A percentile compares a stretch with the other conserved stretches of the same genome.
Evolutionary conservation across 2,329 filamentous ascomycete genomes (phyloP).

Genomic region (Colletotrichum sp.): DNA sequence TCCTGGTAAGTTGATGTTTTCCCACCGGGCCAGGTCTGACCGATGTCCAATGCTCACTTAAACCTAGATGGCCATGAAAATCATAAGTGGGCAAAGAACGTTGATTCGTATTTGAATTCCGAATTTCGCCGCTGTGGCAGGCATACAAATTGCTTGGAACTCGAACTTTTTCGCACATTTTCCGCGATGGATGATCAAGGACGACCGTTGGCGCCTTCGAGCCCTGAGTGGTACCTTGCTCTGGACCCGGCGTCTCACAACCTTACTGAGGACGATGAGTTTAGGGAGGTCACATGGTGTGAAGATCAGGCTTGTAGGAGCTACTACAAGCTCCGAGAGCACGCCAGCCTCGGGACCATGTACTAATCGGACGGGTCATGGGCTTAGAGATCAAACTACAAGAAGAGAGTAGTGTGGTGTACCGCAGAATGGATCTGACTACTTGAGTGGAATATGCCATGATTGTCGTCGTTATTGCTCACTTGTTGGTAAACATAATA

Average conservation of each 20-base stretch:
- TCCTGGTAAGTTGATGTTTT: neutral
- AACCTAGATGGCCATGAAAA: fast-evolving
- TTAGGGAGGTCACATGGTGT: neutral
- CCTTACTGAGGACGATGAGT: neutral
- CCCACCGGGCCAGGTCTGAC: neutral
- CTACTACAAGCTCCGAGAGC: neutral
- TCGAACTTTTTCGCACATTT: fast-evolving
- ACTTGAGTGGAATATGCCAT: neutral
- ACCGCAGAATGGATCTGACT: neutral
- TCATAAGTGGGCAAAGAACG: neutral
- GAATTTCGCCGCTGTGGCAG: neutral
- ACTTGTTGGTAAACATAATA: neutral
- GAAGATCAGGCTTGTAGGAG: neutral
- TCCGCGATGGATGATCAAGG: fast-evolving
- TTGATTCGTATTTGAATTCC: neutral
- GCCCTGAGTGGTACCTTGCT: neutral
- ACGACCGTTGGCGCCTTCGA: neutral
- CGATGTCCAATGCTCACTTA: neutral
- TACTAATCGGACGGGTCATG: neutral
- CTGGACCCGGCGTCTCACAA: neutral
- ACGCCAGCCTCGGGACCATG: neutral
- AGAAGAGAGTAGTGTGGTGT: neutral
- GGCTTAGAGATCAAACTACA: neutral
- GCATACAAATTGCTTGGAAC: neutral
- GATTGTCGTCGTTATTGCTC: neutral